Conservation (phyloP, 2,329 filamentous ascomycete species). For the Triangularia verruculosa region DNA sequence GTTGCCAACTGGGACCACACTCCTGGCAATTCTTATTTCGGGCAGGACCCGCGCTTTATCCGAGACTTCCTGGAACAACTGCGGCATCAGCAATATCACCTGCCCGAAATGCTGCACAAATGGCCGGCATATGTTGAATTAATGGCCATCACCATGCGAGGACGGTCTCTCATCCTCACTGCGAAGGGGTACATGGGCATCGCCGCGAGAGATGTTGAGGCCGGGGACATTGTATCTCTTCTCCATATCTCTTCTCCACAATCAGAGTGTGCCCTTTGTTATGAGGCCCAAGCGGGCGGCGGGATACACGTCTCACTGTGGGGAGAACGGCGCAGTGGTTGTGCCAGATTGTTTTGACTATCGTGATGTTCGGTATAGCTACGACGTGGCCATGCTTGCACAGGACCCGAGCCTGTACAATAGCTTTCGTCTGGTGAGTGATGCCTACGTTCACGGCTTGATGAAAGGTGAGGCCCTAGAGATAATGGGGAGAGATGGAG, state of each 20-base stretch:
- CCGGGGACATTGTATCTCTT: neutral
- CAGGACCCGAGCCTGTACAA: neutral
- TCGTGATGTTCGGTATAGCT: neutral
- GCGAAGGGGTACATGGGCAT: neutral
- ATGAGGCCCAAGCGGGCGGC: neutral
- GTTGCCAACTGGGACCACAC: slow-evolving; percentile 5
- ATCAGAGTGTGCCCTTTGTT: neutral
- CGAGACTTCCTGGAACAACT: neutral
- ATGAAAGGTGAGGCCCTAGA: neutral
- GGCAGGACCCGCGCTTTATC: neutral
- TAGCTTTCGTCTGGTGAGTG: neutral
- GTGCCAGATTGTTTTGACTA: neutral
- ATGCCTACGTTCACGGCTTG: neutral
- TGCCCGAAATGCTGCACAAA: slow-evolving; percentile 6
- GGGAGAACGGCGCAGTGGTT: neutral
- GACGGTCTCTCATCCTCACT: slow-evolving; percentile 4
- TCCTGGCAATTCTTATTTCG: slow-evolving; percentile 8
- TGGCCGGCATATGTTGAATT: slow-evolving; percentile 11
- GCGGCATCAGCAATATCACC: neutral
- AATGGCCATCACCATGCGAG: slow-evolving; percentile 6
- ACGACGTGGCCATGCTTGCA: neutral
- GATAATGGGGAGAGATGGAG: neutral
- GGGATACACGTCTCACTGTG: neutral
- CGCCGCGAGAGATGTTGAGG: neutral
- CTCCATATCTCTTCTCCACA: neutral